These are phyloP conservation scores for Suillus tomentosus DNA, from an alignment of 768 basidiomycete genomes.

Conservation along the genomic window DNA sequence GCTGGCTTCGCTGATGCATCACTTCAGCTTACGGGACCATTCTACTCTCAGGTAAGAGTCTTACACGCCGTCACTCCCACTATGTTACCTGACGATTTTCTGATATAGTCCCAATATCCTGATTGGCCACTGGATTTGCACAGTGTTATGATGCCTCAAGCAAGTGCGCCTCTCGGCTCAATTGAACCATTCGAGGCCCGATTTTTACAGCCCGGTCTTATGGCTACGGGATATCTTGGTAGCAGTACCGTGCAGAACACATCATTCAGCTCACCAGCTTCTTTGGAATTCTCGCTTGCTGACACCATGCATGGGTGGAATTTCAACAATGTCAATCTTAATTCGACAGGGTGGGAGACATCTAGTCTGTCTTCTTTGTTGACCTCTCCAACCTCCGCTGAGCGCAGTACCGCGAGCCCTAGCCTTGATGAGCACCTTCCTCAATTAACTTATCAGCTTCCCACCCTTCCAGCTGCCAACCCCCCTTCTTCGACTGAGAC, in stretches of 20 bases:
- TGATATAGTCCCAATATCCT: background rate
- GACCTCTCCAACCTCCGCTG: background rate
- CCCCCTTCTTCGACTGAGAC: background rate
- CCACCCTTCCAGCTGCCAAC: background rate
- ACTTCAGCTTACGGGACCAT: background rate
- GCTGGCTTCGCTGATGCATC: background rate
- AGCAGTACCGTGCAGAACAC: background rate
- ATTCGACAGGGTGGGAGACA: background rate
- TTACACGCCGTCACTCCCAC: background rate
- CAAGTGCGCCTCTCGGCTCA: background rate
- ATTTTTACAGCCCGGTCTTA: background rate
- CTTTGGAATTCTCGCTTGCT: background rate
- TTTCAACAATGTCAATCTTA: background rate
- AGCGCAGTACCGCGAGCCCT: background rate
- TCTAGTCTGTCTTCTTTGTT: background rate
- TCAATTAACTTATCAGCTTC: background rate
- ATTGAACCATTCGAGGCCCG: background rate
- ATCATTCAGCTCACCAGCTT: background rate
- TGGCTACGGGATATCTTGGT: background rate
- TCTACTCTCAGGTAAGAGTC: slow-evolving; percentile 1
- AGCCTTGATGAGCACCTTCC: background rate
- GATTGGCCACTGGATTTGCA: background rate
- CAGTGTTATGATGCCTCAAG: background rate
- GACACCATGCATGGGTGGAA: background rate
- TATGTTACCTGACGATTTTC: background rate